Evolutionary conservation across 257 asterid genomes (phyloP).

Genomic region (Solanum habrochaites): DNA sequence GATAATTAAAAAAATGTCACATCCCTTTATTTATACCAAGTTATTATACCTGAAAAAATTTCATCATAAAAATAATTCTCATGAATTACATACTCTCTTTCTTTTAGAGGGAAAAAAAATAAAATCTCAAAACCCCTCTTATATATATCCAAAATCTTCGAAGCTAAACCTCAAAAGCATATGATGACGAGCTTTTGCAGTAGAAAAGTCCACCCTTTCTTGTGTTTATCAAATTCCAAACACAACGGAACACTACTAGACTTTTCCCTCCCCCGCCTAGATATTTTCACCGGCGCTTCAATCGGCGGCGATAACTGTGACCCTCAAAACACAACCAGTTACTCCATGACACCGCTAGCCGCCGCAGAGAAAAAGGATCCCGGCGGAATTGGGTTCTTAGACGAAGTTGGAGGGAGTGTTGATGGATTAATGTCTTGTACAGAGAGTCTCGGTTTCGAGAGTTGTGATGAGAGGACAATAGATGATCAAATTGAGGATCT

Average conservation of each 20-base stretch:
- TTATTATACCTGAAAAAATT: too few species aligned
- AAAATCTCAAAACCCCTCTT: background rate
- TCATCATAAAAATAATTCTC: background rate
- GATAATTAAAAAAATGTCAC: background rate
- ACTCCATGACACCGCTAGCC: background rate
- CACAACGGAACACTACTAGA: background rate
- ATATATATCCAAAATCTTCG: background rate
- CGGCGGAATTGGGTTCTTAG: slow-evolving; percentile 14
- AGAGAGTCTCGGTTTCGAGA: slow-evolving; percentile 28
- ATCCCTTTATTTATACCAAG: background rate
- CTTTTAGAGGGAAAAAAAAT: too few species aligned
- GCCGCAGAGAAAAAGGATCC: slow-evolving; percentile 1
- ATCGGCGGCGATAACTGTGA: background rate
- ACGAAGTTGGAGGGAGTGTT: slow-evolving; percentile 17
- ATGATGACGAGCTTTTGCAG: slow-evolving; percentile 4
- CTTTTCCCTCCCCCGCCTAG: background rate
- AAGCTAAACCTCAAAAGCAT: background rate
- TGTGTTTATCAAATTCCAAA: background rate
- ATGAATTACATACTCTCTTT: background rate
- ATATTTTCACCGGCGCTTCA: background rate
- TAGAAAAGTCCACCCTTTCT: background rate
- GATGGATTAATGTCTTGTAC: slow-evolving; percentile 30
- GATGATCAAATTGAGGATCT: slow-evolving; percentile 7
- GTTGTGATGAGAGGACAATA: slow-evolving; percentile 17
- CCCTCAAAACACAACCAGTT: background rate